Base-by-base conservation (phyloP, 345 rosid genomes). In the Mangifera indica region DNA sequence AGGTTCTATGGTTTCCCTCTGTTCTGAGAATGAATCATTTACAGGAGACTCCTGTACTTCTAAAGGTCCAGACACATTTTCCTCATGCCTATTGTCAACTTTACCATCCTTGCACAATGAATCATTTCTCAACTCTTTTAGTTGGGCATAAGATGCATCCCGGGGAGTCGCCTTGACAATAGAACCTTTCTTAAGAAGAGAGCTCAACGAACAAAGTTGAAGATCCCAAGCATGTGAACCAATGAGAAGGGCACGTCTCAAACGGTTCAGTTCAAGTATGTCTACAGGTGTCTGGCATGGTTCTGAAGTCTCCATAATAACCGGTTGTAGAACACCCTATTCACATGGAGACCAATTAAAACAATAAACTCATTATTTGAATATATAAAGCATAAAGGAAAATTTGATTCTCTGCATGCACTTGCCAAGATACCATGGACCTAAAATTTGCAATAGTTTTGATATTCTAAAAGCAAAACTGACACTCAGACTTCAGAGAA, bases 151-250 rank as follows among this genome's bases (percentile, higher is more conserved):
- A 66, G 82, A 74, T 65, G 73, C 77, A 70, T 69, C 78, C 70
- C 58, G 82, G 53, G 78, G 82, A 42, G 73, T 60, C 61, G 78
- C 65, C 80, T 83, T 80, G 63, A 78, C 74, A 53, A 29, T 69
- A 24, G 78, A 80, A 63, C 78, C 81, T 70, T 85, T 84, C 67
- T 80, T 81, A 71, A 93, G 88, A 52, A 84, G 86, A 60, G 90
- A 77, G 73, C 87, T 83, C 72, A 96, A 76, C 40, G 88, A 82
- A 84, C 78, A 80, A 52, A 96, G 92, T 79, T 82, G 93, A 53
- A 78, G 83, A 76, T 87, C 89, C 99, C 98, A 96, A 74, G 87
- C 92, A 78, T 85, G 85, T 22, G 92, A 83, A 64, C 86, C 86
- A 72, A 89, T 84, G 74, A 93, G 75, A 68, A 96, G 90, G 62